A percentile compares a stretch with the other conserved stretches of the same genome.
Evolutionary conservation across 208 protist species (phyloP).

Genomic region (Leishmania tropica): DNA sequence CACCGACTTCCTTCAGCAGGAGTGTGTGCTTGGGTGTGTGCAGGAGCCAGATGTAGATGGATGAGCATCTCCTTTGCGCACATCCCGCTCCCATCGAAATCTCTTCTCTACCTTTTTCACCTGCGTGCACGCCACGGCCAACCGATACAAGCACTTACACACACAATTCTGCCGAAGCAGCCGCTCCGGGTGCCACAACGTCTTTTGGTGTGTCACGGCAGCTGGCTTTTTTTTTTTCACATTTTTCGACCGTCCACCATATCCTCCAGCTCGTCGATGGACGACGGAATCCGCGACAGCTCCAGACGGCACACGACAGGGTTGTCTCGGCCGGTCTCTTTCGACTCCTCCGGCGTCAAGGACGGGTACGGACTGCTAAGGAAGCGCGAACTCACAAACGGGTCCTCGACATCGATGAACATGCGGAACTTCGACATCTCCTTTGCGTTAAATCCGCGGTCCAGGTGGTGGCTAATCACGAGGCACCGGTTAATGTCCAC

Average conservation of each 20-base stretch:
- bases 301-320: constrained; percentile 70
- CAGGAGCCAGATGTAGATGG: neutral
- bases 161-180: neutral
- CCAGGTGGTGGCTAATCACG: constrained; percentile 80
- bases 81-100: neutral
- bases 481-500: constrained; percentile 74
- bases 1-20: neutral
- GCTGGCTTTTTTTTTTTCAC: neutral
- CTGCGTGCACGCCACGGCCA: neutral
- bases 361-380: constrained; percentile 47
- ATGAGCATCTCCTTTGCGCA: neutral
- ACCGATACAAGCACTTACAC: neutral
- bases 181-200: neutral
- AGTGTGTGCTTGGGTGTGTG: neutral
- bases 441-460: constrained; percentile 68
- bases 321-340: constrained; percentile 32
- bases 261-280: constrained; percentile 83
- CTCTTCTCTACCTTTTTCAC: neutral
- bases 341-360: constrained; percentile 31
- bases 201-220: neutral
- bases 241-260: constrained; percentile 45
- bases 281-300: constrained; percentile 58
- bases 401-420: constrained; percentile 90
- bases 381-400: constrained; percentile 71
- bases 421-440: constrained; percentile 79